These are phyloP conservation scores for Exserohilum rostratum DNA, from an alignment of 2,329 filamentous ascomycete species.

Conservation along the genomic window DNA sequence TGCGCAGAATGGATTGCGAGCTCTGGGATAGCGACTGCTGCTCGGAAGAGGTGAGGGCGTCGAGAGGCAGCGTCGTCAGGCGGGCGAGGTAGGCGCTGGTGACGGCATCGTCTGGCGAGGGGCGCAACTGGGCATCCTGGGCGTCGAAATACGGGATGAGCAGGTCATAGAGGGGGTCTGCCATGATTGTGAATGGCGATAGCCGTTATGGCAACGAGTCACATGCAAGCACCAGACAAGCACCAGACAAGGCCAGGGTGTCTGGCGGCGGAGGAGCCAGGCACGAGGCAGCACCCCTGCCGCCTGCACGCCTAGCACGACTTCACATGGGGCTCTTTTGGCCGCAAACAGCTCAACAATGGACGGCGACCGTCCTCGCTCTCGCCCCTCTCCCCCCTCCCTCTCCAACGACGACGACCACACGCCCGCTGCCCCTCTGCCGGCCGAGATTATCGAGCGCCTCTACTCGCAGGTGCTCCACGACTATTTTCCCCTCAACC, in stretches of 20 bases:
- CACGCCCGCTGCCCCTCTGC: no score
- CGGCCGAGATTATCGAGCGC: conserved; percentile 16
- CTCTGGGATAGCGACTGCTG: conserved; percentile 79
- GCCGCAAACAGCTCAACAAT: conserved; percentile 5
- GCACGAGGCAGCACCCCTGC: conserved; percentile 1
- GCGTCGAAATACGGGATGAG: conserved; percentile 66
- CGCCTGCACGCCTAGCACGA: neutral
- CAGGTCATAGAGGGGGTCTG: conserved; percentile 76
- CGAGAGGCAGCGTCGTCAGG: conserved; percentile 76
- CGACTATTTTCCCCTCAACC: conserved; percentile 27
- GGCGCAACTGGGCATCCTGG: conserved; percentile 46
- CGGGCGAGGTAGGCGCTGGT: conserved; percentile 75
- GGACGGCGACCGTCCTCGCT: no score
- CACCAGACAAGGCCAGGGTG: no score
- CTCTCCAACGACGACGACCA: neutral
- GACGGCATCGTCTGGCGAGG: conserved; percentile 56
- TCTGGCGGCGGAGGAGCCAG: conserved; percentile 5
- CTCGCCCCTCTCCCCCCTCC: conserved; percentile 7
- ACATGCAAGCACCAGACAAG: no score
- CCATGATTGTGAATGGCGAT: conserved; percentile 17
- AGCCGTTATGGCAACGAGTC: no score
- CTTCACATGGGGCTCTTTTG: conserved; percentile 6
- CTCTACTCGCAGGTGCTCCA: conserved; percentile 31
- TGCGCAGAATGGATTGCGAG: conserved; percentile 79
- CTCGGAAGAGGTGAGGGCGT: conserved; percentile 75